Percentiles rank a stretch among this genome's conserved stretches.
phyloP scores from a whole-genome alignment of 345 rosid genomes.

The Boechera stricta region DNA sequence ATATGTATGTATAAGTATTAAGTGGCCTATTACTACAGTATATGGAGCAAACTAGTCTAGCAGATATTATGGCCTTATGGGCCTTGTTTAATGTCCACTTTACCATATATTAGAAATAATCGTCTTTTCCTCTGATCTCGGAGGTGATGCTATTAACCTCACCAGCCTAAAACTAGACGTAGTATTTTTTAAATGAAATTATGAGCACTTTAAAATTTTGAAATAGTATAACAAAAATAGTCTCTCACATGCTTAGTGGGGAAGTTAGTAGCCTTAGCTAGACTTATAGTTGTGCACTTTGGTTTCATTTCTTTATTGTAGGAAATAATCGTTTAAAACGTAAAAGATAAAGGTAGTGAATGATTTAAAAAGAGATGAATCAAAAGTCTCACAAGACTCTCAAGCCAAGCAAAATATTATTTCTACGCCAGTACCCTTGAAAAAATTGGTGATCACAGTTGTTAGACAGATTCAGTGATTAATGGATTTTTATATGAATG shows the following conservation, averaged over 20 bases:
- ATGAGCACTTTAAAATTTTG: background rate
- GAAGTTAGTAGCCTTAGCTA: slow-evolving; percentile 40
- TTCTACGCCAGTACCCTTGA: slow-evolving; percentile 28
- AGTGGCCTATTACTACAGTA: background rate
- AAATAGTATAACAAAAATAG: slow-evolving; percentile 2
- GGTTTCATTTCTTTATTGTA: background rate
- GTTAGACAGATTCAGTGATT: slow-evolving; percentile 3
- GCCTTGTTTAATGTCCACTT: background rate
- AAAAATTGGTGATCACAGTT: background rate
- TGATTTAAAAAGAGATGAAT: slow-evolving; percentile 25
- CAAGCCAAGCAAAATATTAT: slow-evolving; percentile 38
- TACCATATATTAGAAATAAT: background rate
- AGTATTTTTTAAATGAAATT: background rate
- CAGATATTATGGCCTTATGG: background rate
- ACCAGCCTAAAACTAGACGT: background rate
- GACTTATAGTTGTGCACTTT: slow-evolving; percentile 31
- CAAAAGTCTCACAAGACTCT: slow-evolving; percentile 39
- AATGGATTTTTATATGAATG: background rate
- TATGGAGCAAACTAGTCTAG: slow-evolving; percentile 5
- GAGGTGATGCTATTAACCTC: slow-evolving; percentile 1
- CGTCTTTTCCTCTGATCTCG: background rate
- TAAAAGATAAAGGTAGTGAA: slow-evolving; percentile 39
- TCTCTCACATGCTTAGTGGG: slow-evolving; percentile 43
- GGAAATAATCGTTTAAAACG: slow-evolving; percentile 20
- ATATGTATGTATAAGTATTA: too few relatives aligned